Evolutionary conservation across 208 protist species (phyloP).

Genomic region (Trichomonas gallinae): DNA sequence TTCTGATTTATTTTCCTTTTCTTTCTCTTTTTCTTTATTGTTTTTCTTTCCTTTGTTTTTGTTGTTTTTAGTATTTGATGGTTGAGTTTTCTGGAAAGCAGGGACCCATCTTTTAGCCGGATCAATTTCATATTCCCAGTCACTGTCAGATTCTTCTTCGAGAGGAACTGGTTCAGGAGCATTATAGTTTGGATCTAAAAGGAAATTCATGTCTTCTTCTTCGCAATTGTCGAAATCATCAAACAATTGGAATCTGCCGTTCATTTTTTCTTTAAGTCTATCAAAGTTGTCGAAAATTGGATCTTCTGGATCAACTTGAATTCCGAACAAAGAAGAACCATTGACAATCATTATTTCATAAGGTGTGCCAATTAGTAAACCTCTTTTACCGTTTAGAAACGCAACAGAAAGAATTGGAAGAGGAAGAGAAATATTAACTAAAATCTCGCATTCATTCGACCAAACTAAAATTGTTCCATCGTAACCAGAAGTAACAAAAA

Average conservation of each 20-base stretch:
- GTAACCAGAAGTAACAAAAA: background rate
- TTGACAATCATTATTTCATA: background rate
- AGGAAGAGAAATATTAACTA: background rate
- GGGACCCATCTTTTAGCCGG: background rate
- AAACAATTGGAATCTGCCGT: background rate
- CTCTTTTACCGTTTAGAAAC: background rate
- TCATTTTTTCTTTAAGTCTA: background rate
- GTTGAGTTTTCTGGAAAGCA: background rate
- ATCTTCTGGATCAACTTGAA: conserved; percentile 11
- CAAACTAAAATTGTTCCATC: conserved; percentile 1
- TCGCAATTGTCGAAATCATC: background rate
- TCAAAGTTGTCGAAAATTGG: background rate
- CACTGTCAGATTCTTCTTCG: background rate
- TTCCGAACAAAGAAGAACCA: background rate
- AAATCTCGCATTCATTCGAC: background rate
- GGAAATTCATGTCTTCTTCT: background rate
- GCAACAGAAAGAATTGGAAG: background rate
- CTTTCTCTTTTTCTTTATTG: background rate
- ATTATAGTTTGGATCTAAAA: background rate
- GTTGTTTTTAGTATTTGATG: background rate
- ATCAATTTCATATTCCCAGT: background rate
- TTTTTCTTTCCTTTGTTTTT: background rate
- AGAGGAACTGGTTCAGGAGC: no score
- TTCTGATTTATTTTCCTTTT: background rate
- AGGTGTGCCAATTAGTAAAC: background rate